Conservation (phyloP, 352 stramenopile genomes). For the Pythium vanterpoolii region DNA sequence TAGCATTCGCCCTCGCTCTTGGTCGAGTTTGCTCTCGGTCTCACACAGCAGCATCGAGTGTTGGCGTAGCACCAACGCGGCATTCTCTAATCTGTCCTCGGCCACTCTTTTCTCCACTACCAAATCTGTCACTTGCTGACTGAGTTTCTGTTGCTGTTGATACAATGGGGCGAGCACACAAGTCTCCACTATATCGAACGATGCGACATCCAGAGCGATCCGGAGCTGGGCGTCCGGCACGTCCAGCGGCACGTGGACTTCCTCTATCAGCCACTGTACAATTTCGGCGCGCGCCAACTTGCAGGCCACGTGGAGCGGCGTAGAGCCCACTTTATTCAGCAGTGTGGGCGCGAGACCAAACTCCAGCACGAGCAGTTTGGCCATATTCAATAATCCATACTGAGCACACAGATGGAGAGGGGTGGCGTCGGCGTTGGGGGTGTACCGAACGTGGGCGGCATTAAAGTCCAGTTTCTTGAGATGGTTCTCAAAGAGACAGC, state of each 20-base stretch:
- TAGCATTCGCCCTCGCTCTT: constrained; percentile 23
- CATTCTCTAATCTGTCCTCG: constrained; percentile 15
- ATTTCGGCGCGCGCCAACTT: constrained; percentile 40
- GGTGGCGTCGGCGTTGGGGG: constrained; percentile 38
- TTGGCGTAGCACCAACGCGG: constrained; percentile 19
- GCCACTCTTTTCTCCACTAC: constrained; percentile 16
- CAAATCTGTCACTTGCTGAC: constrained; percentile 21
- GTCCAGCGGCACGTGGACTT: constrained; percentile 32
- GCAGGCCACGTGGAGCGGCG: constrained; percentile 53
- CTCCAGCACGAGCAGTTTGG: constrained; percentile 36
- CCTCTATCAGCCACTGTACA: constrained; percentile 35
- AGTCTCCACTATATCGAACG: constrained; percentile 36
- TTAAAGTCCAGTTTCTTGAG: constrained; percentile 39
- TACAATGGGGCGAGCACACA: constrained; percentile 38
- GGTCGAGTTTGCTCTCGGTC: constrained; percentile 29
- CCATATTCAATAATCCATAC: constrained; percentile 37
- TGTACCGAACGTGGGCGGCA: constrained; percentile 27
- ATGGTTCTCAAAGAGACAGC: constrained; percentile 35
- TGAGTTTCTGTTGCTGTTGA: constrained; percentile 15
- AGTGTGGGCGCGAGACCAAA: constrained; percentile 31
- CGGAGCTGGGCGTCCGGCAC: constrained; percentile 43
- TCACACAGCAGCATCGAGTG: constrained; percentile 37
- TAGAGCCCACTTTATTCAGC: constrained; percentile 58
- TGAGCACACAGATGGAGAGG: constrained; percentile 56
- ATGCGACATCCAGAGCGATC: constrained; percentile 47